A percentile compares a stretch with the other conserved stretches of the same genome.
Evolutionary conservation across 129 eudicot species (phyloP).

Genomic region (Apium graveolens): DNA sequence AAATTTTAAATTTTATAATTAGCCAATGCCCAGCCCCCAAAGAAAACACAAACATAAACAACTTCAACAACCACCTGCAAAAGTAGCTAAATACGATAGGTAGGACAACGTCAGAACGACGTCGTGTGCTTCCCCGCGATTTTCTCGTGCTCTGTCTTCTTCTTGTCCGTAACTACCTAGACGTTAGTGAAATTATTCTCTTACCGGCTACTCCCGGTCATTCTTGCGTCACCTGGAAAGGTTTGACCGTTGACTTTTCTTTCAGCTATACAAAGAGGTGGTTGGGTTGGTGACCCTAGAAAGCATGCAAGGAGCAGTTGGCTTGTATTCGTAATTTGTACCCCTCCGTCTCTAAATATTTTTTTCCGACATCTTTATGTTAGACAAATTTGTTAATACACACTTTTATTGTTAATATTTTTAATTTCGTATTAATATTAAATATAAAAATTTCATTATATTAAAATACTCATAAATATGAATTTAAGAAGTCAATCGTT

Average conservation of each 20-base stretch:
- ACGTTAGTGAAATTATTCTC: neutral
- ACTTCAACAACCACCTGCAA: conserved; percentile 4
- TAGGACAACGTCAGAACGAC: neutral
- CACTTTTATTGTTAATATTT: too few species aligned
- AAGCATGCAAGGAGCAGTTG: neutral
- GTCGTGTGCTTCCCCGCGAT: neutral
- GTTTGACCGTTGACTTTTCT: neutral
- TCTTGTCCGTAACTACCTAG: neutral
- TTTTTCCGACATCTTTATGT: too few species aligned
- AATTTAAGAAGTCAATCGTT: too few species aligned
- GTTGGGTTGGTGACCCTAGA: neutral
- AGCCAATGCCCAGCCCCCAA: too few species aligned
- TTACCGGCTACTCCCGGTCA: conserved; percentile 7
- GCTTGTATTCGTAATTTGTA: too few species aligned
- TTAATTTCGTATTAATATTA: too few species aligned
- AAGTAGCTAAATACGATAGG: neutral
- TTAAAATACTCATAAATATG: too few species aligned
- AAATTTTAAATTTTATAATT: too few species aligned
- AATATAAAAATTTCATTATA: too few species aligned
- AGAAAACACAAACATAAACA: neutral
- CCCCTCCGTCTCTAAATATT: too few species aligned
- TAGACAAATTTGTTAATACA: too few species aligned
- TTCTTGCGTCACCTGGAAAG: neutral
- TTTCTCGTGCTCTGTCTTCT: conserved; percentile 5
- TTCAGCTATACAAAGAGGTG: neutral